These are phyloP conservation scores for Tricholomella constricta DNA, from an alignment of 768 basidiomycete species.

Conservation along the genomic window DNA sequence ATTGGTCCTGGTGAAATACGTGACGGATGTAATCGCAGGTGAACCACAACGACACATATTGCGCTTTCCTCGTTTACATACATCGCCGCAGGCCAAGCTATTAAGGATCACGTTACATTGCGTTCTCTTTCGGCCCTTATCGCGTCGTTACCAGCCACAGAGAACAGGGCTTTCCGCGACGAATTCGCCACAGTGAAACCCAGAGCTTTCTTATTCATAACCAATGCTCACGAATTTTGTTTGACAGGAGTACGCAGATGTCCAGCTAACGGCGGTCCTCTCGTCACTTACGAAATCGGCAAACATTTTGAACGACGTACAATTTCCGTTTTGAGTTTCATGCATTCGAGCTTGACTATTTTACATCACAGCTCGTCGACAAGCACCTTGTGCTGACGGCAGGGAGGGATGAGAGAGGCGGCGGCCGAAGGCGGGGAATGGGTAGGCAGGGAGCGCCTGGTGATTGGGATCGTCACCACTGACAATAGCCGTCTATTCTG, in stretches of 20 bases:
- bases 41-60: conserved; percentile 19
- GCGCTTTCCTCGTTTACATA: background rate
- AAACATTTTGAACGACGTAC: conserved; percentile 84
- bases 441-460: conserved; percentile 44
- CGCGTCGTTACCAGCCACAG: conserved; percentile 85
- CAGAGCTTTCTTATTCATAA: background rate
- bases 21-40: conserved; percentile 77
- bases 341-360: conserved; percentile 3
- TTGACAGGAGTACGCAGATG: conserved; percentile 90
- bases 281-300: conserved; percentile 88
- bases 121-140: conserved; percentile 85
- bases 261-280: conserved; percentile 88
- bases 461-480: conserved; percentile 64
- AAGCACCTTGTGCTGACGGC: conserved; percentile 69
- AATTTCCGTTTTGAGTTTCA: conserved; percentile 27
- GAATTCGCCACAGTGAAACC: conserved; percentile 80
- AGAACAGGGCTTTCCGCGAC: conserved; percentile 78
- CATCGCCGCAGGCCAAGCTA: conserved; percentile 56
- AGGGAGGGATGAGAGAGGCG: conserved; percentile 55
- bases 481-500: conserved; percentile 6
- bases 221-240: background rate
- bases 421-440: conserved; percentile 54
- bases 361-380: conserved; percentile 63
- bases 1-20: conserved; percentile 82
- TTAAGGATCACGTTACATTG: conserved; percentile 76